phyloP scores from a whole-genome alignment of 108 stramenopile species.

The Chaetoceros muelleri region DNA sequence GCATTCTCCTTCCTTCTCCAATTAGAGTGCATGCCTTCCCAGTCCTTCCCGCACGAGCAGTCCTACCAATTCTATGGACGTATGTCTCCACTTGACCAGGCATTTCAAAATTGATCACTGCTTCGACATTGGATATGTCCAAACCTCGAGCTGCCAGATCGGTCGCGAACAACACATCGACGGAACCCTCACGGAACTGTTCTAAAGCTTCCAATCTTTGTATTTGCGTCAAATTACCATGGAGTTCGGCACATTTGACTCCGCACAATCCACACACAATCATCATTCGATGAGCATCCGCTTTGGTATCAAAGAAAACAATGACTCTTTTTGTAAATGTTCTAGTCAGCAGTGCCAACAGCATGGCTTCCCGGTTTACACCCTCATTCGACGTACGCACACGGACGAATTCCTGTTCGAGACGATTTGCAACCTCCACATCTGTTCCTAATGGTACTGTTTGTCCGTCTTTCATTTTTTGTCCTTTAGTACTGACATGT shows the following conservation, averaged over 20 bases:
- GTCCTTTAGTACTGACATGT: constrained; percentile 48
- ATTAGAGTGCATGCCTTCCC: constrained; percentile 91
- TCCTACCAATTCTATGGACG: constrained; percentile 95
- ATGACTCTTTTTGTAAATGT: constrained; percentile 80
- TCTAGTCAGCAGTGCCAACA: constrained; percentile 74
- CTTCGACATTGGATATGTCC: constrained; percentile 83
- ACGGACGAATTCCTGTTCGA: constrained; percentile 95
- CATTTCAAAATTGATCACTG: constrained; percentile 98
- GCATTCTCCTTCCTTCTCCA: constrained; percentile 76
- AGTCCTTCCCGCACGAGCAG: constrained; percentile 92
- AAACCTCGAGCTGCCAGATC: constrained; percentile 96
- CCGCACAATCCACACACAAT: constrained; percentile 79
- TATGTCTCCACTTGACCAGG: constrained; percentile 88
- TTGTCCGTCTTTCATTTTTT: constrained; percentile 17
- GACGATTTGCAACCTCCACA: constrained; percentile 80
- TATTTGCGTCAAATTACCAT: constrained; percentile 88
- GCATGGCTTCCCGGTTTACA: constrained; percentile 83
- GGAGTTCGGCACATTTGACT: constrained; percentile 83
- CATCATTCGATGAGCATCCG: constrained; percentile 80
- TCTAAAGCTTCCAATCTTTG: constrained; percentile 88
- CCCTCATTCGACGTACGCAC: constrained; percentile 77
- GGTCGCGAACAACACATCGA: constrained; percentile 89
- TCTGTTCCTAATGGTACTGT: too few relatives aligned
- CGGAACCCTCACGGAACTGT: constrained; percentile 80
- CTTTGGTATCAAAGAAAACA: constrained; percentile 94